Percentiles rank a stretch among this genome's conserved stretches.
phyloP scores from a whole-genome alignment of 208 protist genomes.

The Trypanosoma rangeli region DNA sequence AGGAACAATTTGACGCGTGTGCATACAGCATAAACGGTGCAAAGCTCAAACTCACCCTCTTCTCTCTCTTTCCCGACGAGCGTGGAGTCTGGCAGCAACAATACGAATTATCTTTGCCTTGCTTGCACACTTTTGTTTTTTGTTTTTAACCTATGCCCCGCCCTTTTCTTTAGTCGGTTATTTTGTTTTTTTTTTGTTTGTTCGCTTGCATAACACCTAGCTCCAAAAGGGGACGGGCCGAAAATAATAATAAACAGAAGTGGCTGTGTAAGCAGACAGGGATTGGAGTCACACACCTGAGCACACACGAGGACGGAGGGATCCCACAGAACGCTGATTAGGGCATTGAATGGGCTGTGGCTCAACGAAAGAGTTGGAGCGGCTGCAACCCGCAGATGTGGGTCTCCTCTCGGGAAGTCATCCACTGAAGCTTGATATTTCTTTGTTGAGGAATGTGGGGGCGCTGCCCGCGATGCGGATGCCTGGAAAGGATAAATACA shows the following conservation, averaged over 20 bases:
- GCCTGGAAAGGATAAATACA: constrained; percentile 83
- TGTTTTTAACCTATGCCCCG: neutral
- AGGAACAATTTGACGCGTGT: neutral
- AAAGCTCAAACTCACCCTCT: neutral
- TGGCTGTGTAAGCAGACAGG: neutral
- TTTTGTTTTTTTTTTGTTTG: neutral
- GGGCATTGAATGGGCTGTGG: constrained; percentile 11
- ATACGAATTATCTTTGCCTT: neutral
- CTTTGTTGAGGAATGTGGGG: neutral
- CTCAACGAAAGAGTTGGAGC: neutral
- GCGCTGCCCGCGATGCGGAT: constrained; percentile 17
- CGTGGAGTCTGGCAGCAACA: neutral
- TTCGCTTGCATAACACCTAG: neutral
- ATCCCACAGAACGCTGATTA: neutral
- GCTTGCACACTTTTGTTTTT: neutral
- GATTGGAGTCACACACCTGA: neutral
- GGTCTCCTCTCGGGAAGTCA: neutral
- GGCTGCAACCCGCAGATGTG: neutral
- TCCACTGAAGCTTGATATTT: neutral
- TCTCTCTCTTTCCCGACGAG: neutral
- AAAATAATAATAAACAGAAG: neutral
- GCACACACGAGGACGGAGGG: neutral
- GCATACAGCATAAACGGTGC: neutral
- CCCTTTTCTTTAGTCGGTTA: neutral
- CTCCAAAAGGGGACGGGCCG: neutral